These are phyloP conservation scores for Coprinopsis cinerea DNA, from an alignment of 768 basidiomycete genomes.

Conservation along the genomic window DNA sequence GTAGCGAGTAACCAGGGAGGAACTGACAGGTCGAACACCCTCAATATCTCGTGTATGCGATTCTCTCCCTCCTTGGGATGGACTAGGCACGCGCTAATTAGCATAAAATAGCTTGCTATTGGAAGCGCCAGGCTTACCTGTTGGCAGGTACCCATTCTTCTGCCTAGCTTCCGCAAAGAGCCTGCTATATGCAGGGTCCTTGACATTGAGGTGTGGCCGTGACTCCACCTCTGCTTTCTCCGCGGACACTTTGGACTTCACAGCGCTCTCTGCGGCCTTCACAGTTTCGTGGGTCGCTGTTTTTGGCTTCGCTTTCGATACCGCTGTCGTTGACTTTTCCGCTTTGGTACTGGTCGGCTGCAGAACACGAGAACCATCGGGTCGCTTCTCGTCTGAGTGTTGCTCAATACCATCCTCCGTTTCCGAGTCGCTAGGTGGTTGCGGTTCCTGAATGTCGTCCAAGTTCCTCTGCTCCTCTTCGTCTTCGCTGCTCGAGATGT, in stretches of 20 bases:
- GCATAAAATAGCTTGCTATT: too few species aligned
- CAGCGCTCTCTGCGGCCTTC: neutral
- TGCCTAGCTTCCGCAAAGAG: conserved; percentile 40
- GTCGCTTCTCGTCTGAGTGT: neutral
- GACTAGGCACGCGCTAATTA: too few species aligned
- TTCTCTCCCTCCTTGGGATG: conserved; percentile 50
- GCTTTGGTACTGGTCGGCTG: neutral
- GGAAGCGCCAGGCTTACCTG: conserved; percentile 46
- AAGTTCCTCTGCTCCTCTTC: neutral
- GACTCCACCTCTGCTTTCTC: neutral
- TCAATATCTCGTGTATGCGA: conserved; percentile 64
- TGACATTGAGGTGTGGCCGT: conserved; percentile 37
- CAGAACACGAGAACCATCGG: neutral
- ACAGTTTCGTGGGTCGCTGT: neutral
- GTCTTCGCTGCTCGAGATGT: conserved; percentile 1
- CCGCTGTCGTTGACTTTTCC: too few species aligned
- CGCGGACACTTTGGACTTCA: neutral
- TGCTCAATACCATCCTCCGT: neutral
- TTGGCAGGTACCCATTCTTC: conserved; percentile 49
- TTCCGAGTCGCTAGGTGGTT: neutral
- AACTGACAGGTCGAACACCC: conserved; percentile 71
- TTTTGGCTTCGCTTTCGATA: too few species aligned
- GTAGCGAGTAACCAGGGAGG: neutral
- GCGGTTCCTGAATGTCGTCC: conserved; percentile 1
- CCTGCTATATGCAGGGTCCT: conserved; percentile 46